A percentile compares a stretch with the other conserved stretches of the same genome.
These are phyloP conservation scores for Penicillium coffeae DNA, from an alignment of 495 filamentous ascomycete genomes.

Conservation along the genomic window DNA sequence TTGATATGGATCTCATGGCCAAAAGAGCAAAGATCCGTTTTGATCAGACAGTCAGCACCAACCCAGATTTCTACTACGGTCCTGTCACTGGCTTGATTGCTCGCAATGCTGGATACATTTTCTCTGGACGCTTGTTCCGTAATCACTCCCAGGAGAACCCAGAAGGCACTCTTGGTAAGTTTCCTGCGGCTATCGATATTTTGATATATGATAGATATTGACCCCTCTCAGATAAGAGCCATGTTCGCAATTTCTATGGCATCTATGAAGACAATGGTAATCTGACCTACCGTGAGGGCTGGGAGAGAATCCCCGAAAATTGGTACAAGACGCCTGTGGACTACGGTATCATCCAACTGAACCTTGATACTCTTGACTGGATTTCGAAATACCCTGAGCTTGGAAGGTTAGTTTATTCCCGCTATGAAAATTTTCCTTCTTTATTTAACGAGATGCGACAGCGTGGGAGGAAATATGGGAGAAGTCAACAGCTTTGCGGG, in stretches of 20 bases:
- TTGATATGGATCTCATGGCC: slow-evolving; percentile 35
- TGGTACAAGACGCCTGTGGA: slow-evolving; percentile 53
- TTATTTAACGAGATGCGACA: slow-evolving; percentile 12
- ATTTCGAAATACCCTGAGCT: slow-evolving; percentile 36
- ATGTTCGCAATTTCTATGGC: slow-evolving; percentile 45
- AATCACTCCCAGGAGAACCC: slow-evolving; percentile 47
- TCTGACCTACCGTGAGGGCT: slow-evolving; percentile 41
- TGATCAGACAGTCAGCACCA: slow-evolving; percentile 45
- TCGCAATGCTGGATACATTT: slow-evolving; percentile 45
- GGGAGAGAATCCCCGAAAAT: slow-evolving; percentile 56
- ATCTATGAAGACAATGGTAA: slow-evolving; percentile 38
- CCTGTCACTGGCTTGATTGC: slow-evolving; percentile 46
- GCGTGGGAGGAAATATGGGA: slow-evolving; percentile 56
- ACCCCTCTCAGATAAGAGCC: slow-evolving; percentile 33
- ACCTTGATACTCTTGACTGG: slow-evolving; percentile 41
- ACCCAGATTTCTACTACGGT: slow-evolving; percentile 52
- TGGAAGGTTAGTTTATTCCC: slow-evolving; percentile 18
- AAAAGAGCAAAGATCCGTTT: slow-evolving; percentile 36
- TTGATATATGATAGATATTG: slow-evolving; percentile 5
- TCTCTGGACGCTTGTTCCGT: slow-evolving; percentile 41
- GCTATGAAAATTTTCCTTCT: background rate
- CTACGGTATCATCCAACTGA: slow-evolving; percentile 31
- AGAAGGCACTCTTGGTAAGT: slow-evolving; percentile 38
- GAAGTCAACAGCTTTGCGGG: slow-evolving; percentile 53
- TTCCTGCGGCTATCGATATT: background rate